Conservation (phyloP, 1,284 basidiomycete species). For the Pterulicium gracile region DNA sequence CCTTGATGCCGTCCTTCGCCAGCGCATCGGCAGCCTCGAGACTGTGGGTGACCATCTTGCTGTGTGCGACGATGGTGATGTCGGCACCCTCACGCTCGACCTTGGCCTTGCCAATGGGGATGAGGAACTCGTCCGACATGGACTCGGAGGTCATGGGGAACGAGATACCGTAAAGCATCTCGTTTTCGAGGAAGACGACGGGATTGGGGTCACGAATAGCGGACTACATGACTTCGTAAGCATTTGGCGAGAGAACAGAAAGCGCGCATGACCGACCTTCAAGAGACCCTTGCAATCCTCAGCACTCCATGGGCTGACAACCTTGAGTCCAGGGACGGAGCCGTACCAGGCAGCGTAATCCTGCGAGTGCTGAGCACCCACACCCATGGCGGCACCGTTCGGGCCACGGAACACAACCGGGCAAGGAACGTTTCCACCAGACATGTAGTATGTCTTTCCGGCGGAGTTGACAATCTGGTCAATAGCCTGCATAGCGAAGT, state of each 20-base stretch:
- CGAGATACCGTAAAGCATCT: slow-evolving; percentile 94
- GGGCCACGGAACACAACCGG: slow-evolving; percentile 99
- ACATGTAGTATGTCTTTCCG: slow-evolving; percentile 99
- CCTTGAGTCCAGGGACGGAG: slow-evolving; percentile 93
- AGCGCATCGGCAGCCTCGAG: slow-evolving; percentile 89
- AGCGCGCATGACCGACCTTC: slow-evolving; percentile 49
- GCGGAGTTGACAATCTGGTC: slow-evolving; percentile 99
- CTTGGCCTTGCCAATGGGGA: slow-evolving; percentile 98
- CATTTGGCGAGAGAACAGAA: slow-evolving; percentile 6
- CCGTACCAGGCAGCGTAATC: slow-evolving; percentile 96
- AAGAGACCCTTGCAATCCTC: slow-evolving; percentile 98
- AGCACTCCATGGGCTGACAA: slow-evolving; percentile 93
- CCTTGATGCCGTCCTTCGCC: slow-evolving; percentile 94
- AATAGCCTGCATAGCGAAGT: slow-evolving; percentile 95
- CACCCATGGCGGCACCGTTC: slow-evolving; percentile 97
- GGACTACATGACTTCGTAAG: slow-evolving; percentile 33
- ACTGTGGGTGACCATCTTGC: slow-evolving; percentile 89
- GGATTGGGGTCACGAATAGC: slow-evolving; percentile 99
- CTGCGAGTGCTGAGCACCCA: slow-evolving; percentile 90
- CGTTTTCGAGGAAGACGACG: slow-evolving; percentile 98
- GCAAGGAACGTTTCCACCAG: slow-evolving; percentile 95
- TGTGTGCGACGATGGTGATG: slow-evolving; percentile 94
- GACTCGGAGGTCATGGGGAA: slow-evolving; percentile 96
- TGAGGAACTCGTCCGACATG: slow-evolving; percentile 88
- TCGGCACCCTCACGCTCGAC: slow-evolving; percentile 90